These are phyloP conservation scores for Luzula sylvatica DNA, from an alignment of 176 grass and related monocot genomes.

Conservation along the genomic window DNA sequence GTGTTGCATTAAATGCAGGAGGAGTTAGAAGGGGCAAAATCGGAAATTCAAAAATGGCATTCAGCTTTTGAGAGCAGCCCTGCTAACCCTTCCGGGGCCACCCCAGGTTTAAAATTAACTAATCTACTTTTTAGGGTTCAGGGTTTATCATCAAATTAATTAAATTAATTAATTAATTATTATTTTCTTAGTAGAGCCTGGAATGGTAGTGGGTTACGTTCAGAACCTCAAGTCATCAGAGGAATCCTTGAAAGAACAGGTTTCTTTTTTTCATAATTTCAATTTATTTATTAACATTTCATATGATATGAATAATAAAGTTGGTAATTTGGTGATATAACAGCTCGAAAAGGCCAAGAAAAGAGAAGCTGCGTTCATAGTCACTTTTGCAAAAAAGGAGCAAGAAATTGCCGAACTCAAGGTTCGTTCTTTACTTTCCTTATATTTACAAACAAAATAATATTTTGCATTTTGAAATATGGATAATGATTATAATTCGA, in stretches of 20 bases:
- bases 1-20: slow-evolving; percentile 29
- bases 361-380: slow-evolving; percentile 92
- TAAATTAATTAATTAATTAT: slow-evolving; percentile 1
- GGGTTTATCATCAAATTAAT: too few species aligned
- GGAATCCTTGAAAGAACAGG: slow-evolving; percentile 93
- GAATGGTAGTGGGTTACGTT: slow-evolving; percentile 69
- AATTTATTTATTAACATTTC: not conserved
- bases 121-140: not conserved
- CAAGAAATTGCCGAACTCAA: slow-evolving; percentile 95
- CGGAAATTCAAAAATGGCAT: slow-evolving; percentile 94
- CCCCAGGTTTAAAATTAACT: slow-evolving; percentile 74
- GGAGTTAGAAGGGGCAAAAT: slow-evolving; percentile 66
- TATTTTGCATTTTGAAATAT: slow-evolving; percentile 3
- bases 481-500: slow-evolving; percentile 1
- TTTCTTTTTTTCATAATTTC: slow-evolving; percentile 16
- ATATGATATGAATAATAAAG: too few species aligned
- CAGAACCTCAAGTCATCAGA: slow-evolving; percentile 90
- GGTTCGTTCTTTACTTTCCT: slow-evolving; percentile 21
- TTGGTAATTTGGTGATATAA: slow-evolving; percentile 21
- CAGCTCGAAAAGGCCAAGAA: slow-evolving; percentile 99
- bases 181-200: slow-evolving; percentile 50
- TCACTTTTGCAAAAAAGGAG: slow-evolving; percentile 95
- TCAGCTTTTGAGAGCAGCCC: slow-evolving; percentile 74
- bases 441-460: not conserved
- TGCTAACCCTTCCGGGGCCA: slow-evolving; percentile 44